A percentile compares a stretch with the other conserved stretches of the same genome.
phyloP scores from a whole-genome alignment of 495 filamentous ascomycete genomes.

The Annulohypoxylon bovei region DNA sequence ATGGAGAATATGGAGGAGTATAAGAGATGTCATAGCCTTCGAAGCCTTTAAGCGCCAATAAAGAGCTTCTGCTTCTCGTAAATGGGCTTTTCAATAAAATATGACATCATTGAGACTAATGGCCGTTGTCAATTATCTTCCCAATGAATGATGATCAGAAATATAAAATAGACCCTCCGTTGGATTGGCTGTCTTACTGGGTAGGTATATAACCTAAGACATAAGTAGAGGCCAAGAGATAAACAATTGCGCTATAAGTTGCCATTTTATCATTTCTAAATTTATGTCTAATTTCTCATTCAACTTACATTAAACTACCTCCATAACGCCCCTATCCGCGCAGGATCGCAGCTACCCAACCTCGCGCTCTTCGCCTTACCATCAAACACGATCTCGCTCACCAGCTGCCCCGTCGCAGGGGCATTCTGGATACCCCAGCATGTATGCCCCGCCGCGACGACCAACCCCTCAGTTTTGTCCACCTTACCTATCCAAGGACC shows the following conservation, averaged over 20 bases:
- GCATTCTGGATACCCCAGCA: constrained; percentile 95
- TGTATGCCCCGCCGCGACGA: constrained; percentile 84
- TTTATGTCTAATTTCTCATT: neutral
- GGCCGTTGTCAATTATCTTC: too few relatives aligned
- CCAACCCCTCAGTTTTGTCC: constrained; percentile 69
- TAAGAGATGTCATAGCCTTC: neutral
- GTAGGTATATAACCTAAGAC: too few relatives aligned
- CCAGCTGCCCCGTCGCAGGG: constrained; percentile 82
- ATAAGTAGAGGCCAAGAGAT: too few relatives aligned
- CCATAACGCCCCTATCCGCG: constrained; percentile 29
- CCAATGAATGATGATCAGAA: too few relatives aligned
- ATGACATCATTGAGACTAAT: neutral
- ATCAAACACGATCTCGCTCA: constrained; percentile 81
- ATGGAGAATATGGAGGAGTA: neutral
- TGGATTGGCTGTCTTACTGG: too few relatives aligned
- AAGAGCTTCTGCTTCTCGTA: neutral
- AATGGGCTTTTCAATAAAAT: neutral
- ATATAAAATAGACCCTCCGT: too few relatives aligned
- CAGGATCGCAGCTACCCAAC: constrained; percentile 41
- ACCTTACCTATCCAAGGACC: constrained; percentile 81
- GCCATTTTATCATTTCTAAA: neutral
- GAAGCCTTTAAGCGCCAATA: neutral
- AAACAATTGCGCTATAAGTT: too few relatives aligned
- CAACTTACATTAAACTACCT: constrained; percentile 7
- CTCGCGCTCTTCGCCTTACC: constrained; percentile 76